Evolutionary conservation across 2,329 filamentous ascomycete genomes (phyloP).

Genomic region (Beauveria bassiana): DNA sequence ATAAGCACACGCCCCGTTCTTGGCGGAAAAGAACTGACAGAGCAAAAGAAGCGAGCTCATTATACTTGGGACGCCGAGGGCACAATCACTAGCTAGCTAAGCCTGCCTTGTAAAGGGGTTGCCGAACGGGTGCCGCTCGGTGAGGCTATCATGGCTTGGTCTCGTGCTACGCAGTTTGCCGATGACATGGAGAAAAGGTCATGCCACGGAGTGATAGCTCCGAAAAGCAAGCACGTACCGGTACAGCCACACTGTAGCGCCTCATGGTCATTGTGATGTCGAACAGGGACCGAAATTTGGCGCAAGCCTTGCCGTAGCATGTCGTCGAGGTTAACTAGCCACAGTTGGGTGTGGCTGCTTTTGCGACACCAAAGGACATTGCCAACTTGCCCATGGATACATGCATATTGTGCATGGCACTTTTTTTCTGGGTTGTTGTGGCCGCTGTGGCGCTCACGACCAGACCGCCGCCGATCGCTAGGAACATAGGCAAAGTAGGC

Average conservation of each 20-base stretch:
- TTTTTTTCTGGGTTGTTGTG: background rate
- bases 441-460: background rate
- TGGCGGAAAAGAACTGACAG: background rate
- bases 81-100: background rate
- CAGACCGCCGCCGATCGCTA: background rate
- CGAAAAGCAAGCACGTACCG: background rate
- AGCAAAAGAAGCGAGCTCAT: background rate
- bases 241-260: background rate
- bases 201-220: background rate
- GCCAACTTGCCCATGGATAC: background rate
- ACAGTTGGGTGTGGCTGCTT: slow-evolving; percentile 4
- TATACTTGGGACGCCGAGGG: background rate
- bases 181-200: background rate
- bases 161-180: background rate
- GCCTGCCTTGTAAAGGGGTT: background rate
- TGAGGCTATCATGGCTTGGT: background rate
- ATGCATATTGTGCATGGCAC: background rate
- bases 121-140: background rate
- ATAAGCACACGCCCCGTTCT: slow-evolving; percentile 1
- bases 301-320: background rate
- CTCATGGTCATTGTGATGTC: background rate
- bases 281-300: background rate
- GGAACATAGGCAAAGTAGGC: background rate
- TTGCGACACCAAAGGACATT: background rate
- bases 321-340: background rate